Evolutionary conservation across 257 asterid species (phyloP).

Genomic region (Thymus quinquecostatus): DNA sequence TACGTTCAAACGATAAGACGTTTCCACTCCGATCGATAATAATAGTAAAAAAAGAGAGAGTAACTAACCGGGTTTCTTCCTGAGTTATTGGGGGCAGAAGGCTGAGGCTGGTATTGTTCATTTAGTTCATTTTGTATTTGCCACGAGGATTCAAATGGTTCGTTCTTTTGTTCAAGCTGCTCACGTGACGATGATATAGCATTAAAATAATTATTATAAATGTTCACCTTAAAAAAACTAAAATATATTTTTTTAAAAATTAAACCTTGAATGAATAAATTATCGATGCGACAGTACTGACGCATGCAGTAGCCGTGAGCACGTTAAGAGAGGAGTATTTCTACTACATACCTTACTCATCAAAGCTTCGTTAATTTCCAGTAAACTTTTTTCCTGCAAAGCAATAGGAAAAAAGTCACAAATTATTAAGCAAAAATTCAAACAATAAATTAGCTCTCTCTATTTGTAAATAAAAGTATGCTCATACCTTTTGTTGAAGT

Average conservation of each 20-base stretch:
- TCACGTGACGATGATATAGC: too few relatives aligned
- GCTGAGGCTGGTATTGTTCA: constrained; percentile 15
- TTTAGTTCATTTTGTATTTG: constrained; percentile 21
- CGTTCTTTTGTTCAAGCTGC: constrained; percentile 23
- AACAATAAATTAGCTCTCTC: neutral
- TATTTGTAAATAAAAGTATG: neutral
- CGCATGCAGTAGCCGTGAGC: too few relatives aligned
- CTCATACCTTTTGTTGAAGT: constrained; percentile 37
- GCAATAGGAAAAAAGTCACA: neutral
- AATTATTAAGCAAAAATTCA: neutral
- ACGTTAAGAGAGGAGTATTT: too few relatives aligned
- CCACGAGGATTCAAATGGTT: constrained; percentile 15
- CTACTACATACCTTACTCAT: constrained; percentile 28
- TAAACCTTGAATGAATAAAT: too few relatives aligned
- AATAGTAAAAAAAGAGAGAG: neutral
- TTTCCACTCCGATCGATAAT: too few relatives aligned
- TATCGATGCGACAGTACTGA: too few relatives aligned
- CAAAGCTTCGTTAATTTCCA: constrained; percentile 38
- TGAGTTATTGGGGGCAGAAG: constrained; percentile 5
- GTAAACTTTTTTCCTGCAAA: constrained; percentile 31
- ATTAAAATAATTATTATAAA: too few relatives aligned
- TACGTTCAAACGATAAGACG: too few relatives aligned
- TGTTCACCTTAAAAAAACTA: too few relatives aligned
- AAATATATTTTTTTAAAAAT: too few relatives aligned
- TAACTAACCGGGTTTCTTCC: constrained; percentile 9